Percentiles rank a stretch among this genome's conserved stretches.
These are phyloP conservation scores for Escovopsis weberi DNA, from an alignment of 2,329 filamentous ascomycete genomes.

Conservation along the genomic window DNA sequence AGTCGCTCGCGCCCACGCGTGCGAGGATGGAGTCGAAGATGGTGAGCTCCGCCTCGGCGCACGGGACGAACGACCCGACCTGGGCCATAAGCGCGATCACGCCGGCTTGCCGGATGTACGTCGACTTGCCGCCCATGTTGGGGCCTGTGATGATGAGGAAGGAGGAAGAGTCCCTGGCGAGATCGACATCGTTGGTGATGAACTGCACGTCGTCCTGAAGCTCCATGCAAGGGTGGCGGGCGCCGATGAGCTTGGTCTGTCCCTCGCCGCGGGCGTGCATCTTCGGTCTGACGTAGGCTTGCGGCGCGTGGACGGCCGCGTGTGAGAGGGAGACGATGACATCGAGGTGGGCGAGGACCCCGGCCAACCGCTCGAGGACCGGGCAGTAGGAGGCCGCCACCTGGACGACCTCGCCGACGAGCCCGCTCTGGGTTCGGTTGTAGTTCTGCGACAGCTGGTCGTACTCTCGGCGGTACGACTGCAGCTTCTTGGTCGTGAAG, in stretches of 20 bases:
- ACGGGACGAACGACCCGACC: constrained; percentile 91
- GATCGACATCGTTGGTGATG: constrained; percentile 89
- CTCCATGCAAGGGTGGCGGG: constrained; percentile 93
- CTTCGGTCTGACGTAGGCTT: constrained; percentile 77
- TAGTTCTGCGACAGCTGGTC: constrained; percentile 92
- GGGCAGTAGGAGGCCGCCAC: constrained; percentile 93
- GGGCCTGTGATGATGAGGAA: constrained; percentile 96
- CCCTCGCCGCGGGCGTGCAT: constrained; percentile 82
- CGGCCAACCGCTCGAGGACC: constrained; percentile 77
- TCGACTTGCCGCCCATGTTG: constrained; percentile 98
- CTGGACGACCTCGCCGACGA: constrained; percentile 83
- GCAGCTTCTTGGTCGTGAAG: constrained; percentile 78
- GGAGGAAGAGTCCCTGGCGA: constrained; percentile 64
- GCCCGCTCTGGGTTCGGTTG: constrained; percentile 79
- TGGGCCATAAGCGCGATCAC: constrained; percentile 97
- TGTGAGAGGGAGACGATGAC: constrained; percentile 92
- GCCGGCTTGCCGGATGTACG: constrained; percentile 93
- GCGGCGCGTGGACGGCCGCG: constrained; percentile 82
- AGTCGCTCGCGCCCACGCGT: constrained; percentile 88
- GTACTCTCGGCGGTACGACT: constrained; percentile 72
- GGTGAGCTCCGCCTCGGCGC: constrained; percentile 74
- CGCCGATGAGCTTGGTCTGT: constrained; percentile 79
- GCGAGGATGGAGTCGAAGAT: constrained; percentile 97
- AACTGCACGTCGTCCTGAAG: constrained; percentile 98
- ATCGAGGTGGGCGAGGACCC: constrained; percentile 81